These are phyloP conservation scores for Aspergillus hancockii DNA, from an alignment of 495 filamentous ascomycete species.

Conservation along the genomic window DNA sequence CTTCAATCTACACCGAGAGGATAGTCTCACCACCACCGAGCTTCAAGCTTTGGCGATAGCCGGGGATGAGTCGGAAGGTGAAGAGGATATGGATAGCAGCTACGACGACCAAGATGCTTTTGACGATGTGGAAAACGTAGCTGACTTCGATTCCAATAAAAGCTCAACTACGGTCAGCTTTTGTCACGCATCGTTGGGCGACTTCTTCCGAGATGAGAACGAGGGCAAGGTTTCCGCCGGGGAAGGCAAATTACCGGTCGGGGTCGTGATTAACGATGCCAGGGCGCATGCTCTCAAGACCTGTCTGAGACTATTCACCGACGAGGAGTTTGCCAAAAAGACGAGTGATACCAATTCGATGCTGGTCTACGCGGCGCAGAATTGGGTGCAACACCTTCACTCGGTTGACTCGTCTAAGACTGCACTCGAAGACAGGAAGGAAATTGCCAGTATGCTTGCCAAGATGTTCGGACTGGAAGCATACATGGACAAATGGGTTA, in stretches of 20 bases:
- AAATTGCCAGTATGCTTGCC: too few species aligned
- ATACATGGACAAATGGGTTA: too few species aligned
- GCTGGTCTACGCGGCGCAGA: constrained; percentile 3
- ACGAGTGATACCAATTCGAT: constrained; percentile 1
- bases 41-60: constrained; percentile 13
- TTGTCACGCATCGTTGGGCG: constrained; percentile 34
- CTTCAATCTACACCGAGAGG: constrained; percentile 34
- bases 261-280: constrained; percentile 20
- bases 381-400: too few species aligned
- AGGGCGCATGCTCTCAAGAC: constrained; percentile 13
- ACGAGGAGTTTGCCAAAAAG: constrained; percentile 5
- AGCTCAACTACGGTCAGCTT: constrained; percentile 34
- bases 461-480: too few species aligned
- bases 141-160: constrained; percentile 30
- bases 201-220: constrained; percentile 32
- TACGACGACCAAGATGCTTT: constrained; percentile 14
- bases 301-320: constrained; percentile 3
- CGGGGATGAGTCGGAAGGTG: neutral
- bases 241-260: constrained; percentile 15
- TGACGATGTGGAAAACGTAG: constrained; percentile 23
- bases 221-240: constrained; percentile 19
- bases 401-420: too few species aligned
- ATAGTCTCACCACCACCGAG: constrained; percentile 33
- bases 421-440: too few species aligned
- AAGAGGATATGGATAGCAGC: constrained; percentile 4